phyloP scores from a whole-genome alignment of 352 stramenopile species.

The Achlya hypogyna region DNA sequence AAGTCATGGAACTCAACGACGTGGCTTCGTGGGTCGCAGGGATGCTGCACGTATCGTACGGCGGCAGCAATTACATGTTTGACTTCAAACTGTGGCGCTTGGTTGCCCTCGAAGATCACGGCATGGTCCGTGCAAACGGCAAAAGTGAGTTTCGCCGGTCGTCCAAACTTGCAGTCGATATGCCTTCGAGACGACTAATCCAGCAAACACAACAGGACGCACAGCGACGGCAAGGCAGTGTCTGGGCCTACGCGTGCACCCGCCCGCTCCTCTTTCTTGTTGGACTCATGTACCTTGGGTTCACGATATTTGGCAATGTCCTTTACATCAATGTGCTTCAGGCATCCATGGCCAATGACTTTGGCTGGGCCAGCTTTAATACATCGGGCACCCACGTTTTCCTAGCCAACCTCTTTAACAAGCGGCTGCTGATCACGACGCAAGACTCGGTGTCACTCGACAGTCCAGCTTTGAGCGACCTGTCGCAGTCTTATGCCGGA shows the following conservation, averaged over 20 bases:
- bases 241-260: background rate
- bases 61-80: background rate
- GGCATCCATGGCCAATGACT: constrained; percentile 1
- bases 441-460: background rate
- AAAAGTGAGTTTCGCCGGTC: background rate
- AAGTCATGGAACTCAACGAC: background rate
- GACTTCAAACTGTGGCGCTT: background rate
- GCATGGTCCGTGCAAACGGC: too few relatives aligned
- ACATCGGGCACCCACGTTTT: background rate
- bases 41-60: background rate
- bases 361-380: constrained; percentile 11
- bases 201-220: too few relatives aligned
- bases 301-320: background rate
- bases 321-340: background rate
- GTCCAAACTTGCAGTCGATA: too few relatives aligned
- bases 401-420: background rate
- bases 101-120: background rate
- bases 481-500: background rate
- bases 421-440: background rate
- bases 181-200: too few relatives aligned
- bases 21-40: background rate
- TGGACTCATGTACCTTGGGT: background rate
- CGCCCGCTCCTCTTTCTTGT: background rate
- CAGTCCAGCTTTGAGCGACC: background rate
- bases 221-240: background rate